Base-by-base conservation (phyloP, 768 basidiomycete genomes). In the Gloeopeniophorella convolvens region DNA sequence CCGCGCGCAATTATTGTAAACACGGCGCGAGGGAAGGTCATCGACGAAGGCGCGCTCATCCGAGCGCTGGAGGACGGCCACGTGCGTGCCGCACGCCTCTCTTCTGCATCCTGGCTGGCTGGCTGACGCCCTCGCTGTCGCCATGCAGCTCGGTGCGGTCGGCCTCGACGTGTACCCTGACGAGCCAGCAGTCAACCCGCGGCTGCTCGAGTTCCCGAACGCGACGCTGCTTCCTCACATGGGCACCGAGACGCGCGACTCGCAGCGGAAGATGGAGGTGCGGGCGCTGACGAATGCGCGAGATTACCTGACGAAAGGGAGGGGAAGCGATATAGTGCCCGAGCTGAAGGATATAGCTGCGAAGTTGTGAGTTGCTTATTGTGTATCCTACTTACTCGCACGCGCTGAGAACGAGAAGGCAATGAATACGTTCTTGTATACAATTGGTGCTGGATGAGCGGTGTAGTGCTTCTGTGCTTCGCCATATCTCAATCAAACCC, bases 191-290 rank as follows among this genome's bases (percentile, higher is more conserved):
- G 80, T 91, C 34, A 85, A 91, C 59, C 83, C 87, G 4, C 78
- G 83, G 24, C 69, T 95, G 28, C 72, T 93, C 48, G 76, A 78
- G n/a, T 88, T 89, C 66, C 81, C 85, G 8, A 81, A 91, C 55
- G 83, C 90, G 55, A 85, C 85, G 26, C 72, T 97, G 8, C 75
- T 97, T 16, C 94, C 93, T 0, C 94, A 95, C 65, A 83, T 95
- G 82, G 94, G 93, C 6, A 92, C 90, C 0, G 83, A 89, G 65
- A 92, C 79, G 45, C 78, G 80, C 55, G 91, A 93, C 60, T 76
- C 85, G 5, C 85, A 89, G 63, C 75, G 74, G 50, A 76, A 75
- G 63, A 92, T 92, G 89, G 90, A 92, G 68, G 72, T 89, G 30
- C 79, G 86, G n/a, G 86, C 89, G 7, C 70, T 93, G 56, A 78